A percentile compares a stretch with the other conserved stretches of the same genome.
Conservation (phyloP, 257 asterid genomes). For the Asclepias syriaca region DNA sequence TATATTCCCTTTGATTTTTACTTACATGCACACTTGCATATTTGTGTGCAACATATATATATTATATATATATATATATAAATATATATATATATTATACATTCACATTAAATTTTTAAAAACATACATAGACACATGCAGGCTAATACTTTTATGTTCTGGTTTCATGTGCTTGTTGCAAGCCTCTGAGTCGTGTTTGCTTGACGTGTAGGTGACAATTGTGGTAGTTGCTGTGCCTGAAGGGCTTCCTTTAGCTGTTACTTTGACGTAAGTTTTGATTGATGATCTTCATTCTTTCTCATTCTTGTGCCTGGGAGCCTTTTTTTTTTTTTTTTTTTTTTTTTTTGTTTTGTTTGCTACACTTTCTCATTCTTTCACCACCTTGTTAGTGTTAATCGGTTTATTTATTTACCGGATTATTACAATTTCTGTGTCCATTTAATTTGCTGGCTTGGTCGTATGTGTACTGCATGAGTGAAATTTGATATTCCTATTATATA, state of each 20-base stretch:
- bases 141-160: too few species aligned
- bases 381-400: neutral
- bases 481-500: neutral
- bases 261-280: slow-evolving; percentile 66
- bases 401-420: neutral
- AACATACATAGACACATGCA: too few species aligned
- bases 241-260: slow-evolving; percentile 97
- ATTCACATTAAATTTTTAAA: too few species aligned
- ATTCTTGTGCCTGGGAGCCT: neutral
- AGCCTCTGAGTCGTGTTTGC: neutral
- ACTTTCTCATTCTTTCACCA: neutral
- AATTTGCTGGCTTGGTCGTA: neutral
- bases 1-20: slow-evolving; percentile 10
- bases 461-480: neutral
- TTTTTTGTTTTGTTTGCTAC: neutral
- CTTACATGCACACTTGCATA: neutral
- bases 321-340: neutral
- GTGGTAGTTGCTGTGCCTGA: slow-evolving; percentile 98
- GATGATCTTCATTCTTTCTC: neutral
- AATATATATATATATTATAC: neutral
- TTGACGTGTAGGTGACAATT: slow-evolving; percentile 65
- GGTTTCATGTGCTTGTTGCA: neutral
- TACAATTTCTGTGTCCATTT: neutral
- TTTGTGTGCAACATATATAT: neutral
- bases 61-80: too few species aligned